Base-by-base conservation (phyloP, 2,329 filamentous ascomycete genomes). In the Kalmusia sp. region DNA sequence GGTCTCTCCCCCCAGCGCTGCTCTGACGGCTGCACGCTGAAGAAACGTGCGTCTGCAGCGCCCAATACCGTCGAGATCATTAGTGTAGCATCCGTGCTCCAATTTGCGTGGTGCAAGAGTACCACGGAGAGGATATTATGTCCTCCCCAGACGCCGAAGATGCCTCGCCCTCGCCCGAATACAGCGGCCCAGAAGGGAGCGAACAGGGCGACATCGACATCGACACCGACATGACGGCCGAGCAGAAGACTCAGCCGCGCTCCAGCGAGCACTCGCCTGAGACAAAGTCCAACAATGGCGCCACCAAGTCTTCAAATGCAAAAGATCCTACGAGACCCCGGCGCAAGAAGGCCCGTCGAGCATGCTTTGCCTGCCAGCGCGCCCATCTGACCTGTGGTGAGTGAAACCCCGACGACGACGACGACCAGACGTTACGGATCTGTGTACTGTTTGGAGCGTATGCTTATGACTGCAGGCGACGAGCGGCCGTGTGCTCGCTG, bases 361-460 rank as follows among this genome's bases (percentile, higher is more conserved):
- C 95, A 52, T 99, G 95, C 77, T 96, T 90, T 84, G 93, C 95
- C 59, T 99, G 95, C 77, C 95, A 99, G 79, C 85, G 93, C 76
- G 95, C 95, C 59, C 95, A 99, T 84, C 81, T 99, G 73, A 99
- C 95, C 61, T 99, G 95, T 81, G 93, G 95, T 98, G 90, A 84
- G 93, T 87, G 51, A 52, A 21, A 14, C 15, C 30, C 41, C 19
- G 15, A 30, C 14, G 24, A 15, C 28, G 6, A 15, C 22, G 21
- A 40, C 21, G 27, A 21, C 2, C 30, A 3, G 6, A 3, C 28
- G 14, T 49, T 6, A 31, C 44, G 14, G 0, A 8, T 2, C 14
- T n/a, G 2, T 19, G 19, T n/a, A 28, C 25, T 19, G 28, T 19
- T 6, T 8, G 12, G 6, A 12, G 14, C 9, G 3, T 7, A 33